phyloP scores from a whole-genome alignment of 805 yeast species.

The Metschnikowia picachoensis region DNA sequence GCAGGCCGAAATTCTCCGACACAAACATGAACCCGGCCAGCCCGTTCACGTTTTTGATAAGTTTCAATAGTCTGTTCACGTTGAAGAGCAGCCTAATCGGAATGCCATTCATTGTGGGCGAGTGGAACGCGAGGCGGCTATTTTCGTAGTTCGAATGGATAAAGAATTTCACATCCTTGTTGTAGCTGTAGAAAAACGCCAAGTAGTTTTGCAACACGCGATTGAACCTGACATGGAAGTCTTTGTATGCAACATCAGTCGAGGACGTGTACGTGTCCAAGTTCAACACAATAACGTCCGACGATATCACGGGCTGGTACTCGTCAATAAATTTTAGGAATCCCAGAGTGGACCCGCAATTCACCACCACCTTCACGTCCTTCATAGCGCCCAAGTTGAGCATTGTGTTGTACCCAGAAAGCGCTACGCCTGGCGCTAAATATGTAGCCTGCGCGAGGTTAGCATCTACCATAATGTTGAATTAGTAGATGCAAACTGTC shows the following conservation, averaged over 20 bases:
- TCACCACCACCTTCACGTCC: slow-evolving; percentile 36
- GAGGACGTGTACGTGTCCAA: slow-evolving; percentile 30
- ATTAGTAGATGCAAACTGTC: background rate
- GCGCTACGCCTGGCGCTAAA: slow-evolving; percentile 15
- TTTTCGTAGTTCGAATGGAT: slow-evolving; percentile 26
- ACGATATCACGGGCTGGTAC: slow-evolving; percentile 23
- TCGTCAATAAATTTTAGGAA: slow-evolving; percentile 27
- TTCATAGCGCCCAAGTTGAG: slow-evolving; percentile 6
- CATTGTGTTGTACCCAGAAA: slow-evolving; percentile 11
- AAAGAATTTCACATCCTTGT: slow-evolving; percentile 26
- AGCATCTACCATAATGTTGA: slow-evolving; percentile 1
- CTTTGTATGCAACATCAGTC: slow-evolving; percentile 21
- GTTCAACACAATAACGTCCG: slow-evolving; percentile 35
- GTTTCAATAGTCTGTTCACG: slow-evolving; percentile 32
- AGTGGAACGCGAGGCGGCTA: slow-evolving; percentile 19
- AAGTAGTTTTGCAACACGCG: slow-evolving; percentile 37
- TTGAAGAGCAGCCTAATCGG: slow-evolving; percentile 35
- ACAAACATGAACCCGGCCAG: slow-evolving; percentile 30
- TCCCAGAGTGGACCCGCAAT: slow-evolving; percentile 32
- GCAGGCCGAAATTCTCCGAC: slow-evolving; percentile 27
- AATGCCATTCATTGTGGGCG: slow-evolving; percentile 38
- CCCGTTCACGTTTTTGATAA: slow-evolving; percentile 31
- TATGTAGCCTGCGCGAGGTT: slow-evolving; percentile 1
- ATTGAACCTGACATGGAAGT: slow-evolving; percentile 28
- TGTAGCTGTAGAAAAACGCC: slow-evolving; percentile 31